These are phyloP conservation scores for Lolium multiflorum DNA, from an alignment of 176 grass and related monocot genomes.

Conservation along the genomic window DNA sequence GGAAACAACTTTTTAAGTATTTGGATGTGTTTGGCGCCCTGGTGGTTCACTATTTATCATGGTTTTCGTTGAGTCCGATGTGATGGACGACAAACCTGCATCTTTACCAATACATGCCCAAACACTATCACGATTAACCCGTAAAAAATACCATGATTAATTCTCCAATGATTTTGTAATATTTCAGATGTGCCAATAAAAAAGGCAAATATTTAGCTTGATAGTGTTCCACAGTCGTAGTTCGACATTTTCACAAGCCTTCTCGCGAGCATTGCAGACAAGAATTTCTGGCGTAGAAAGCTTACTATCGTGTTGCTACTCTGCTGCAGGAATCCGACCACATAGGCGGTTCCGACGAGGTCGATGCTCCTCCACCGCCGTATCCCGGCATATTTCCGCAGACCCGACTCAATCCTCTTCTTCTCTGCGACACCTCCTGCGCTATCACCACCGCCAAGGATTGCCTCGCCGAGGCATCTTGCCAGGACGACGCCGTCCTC, in stretches of 20 bases:
- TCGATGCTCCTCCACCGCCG: conserved; percentile 57
- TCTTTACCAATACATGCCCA: too few relatives aligned
- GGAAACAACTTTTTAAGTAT: too few relatives aligned
- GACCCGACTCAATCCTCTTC: conserved; percentile 28
- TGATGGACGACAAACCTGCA: too few relatives aligned
- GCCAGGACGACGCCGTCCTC: conserved; percentile 16
- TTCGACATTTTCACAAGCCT: not conserved
- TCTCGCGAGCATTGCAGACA: conserved; percentile 7
- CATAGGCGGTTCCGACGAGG: conserved; percentile 33
- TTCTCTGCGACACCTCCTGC: not conserved
- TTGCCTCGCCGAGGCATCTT: not conserved
- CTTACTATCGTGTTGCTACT: conserved; percentile 20
- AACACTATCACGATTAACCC: too few relatives aligned
- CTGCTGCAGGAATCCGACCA: conserved; percentile 46
- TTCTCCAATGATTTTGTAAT: too few relatives aligned
- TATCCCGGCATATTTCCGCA: conserved; percentile 39
- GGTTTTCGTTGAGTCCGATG: too few relatives aligned
- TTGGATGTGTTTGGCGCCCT: too few relatives aligned
- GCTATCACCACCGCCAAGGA: not conserved
- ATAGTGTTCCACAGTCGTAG: conserved; percentile 45
- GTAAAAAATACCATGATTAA: too few relatives aligned
- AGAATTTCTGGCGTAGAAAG: conserved; percentile 47
- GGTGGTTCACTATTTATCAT: too few relatives aligned
- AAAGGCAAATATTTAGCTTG: too few relatives aligned
- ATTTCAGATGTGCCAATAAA: too few relatives aligned